These are phyloP conservation scores for Barbatosphaeria neglecta DNA, from an alignment of 495 filamentous ascomycete genomes.

Conservation along the genomic window DNA sequence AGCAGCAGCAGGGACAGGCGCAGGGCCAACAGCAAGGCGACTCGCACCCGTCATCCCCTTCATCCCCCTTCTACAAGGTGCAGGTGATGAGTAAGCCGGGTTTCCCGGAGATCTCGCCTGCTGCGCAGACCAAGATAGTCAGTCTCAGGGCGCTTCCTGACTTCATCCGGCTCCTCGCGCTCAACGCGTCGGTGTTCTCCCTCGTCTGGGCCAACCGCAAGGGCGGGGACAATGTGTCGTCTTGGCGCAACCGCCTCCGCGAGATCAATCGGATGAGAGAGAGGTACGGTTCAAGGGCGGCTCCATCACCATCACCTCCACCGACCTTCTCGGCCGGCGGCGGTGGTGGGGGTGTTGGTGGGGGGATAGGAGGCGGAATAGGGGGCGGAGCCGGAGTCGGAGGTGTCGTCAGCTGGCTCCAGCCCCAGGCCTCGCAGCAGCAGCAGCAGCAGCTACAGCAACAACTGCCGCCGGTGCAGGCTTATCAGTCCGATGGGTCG, in stretches of 20 bases:
- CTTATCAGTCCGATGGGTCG: conserved; percentile 13
- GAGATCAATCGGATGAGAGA: conserved; percentile 78
- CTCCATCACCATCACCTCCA: conserved; percentile 28
- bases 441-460: conserved; percentile 3
- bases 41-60: conserved; percentile 25
- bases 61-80: conserved; percentile 78
- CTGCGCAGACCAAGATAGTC: conserved; percentile 75
- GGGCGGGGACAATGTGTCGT: conserved; percentile 74
- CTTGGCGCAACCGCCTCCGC: conserved; percentile 76
- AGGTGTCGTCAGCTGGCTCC: conserved; percentile 3
- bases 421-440: conserved; percentile 1
- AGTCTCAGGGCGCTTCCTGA: conserved; percentile 64
- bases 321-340: conserved; percentile 19
- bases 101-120: conserved; percentile 83
- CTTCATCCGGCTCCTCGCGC: conserved; percentile 82
- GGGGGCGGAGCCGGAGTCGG: no score
- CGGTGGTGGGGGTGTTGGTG: conserved; percentile 1
- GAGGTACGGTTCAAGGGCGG: conserved; percentile 29
- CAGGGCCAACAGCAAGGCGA: conserved; percentile 25
- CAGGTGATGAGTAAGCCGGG: conserved; percentile 71
- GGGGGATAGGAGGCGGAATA: no score
- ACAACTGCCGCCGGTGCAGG: conserved; percentile 2
- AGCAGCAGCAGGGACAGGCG: conserved; percentile 11
- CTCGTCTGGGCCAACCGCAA: conserved; percentile 73
- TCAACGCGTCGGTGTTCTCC: conserved; percentile 89